Evolutionary conservation across 2,329 filamentous ascomycete genomes (phyloP).

Genomic region (Daldinia eschscholtzii): DNA sequence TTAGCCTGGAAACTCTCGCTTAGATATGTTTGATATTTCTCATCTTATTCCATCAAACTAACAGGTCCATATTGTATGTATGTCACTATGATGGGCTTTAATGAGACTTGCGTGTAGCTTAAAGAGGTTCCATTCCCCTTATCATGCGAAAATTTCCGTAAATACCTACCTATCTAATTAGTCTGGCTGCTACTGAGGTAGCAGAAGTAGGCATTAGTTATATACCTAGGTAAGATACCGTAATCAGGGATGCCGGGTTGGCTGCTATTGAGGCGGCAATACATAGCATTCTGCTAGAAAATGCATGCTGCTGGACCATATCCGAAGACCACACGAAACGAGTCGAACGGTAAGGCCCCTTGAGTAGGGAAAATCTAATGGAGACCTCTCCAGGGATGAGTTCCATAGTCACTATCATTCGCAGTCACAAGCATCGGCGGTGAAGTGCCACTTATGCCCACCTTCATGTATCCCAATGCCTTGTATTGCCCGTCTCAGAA

Average conservation of each 20-base stretch:
- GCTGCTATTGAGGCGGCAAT: background rate
- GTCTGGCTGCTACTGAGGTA: background rate
- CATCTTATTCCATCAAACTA: background rate
- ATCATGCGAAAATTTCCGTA: background rate
- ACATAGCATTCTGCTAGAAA: background rate
- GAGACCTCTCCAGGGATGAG: background rate
- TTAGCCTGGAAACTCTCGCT: no score
- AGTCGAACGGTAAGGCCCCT: background rate
- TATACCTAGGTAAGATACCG: background rate
- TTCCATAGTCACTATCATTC: background rate
- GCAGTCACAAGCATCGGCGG: background rate
- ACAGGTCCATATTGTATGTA: background rate
- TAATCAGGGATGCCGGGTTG: background rate
- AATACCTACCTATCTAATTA: background rate
- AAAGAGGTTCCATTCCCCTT: background rate
- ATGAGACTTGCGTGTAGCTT: no score
- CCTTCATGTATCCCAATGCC: background rate
- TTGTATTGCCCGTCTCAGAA: constrained; percentile 38
- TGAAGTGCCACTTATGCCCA: no score
- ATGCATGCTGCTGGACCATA: background rate
- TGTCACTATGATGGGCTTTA: background rate
- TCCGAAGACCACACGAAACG: no score
- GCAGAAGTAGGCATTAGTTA: background rate
- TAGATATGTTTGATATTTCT: background rate
- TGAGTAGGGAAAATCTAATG: background rate